These are phyloP conservation scores for Calvatia gigantea DNA, from an alignment of 768 basidiomycete species.

Conservation along the genomic window DNA sequence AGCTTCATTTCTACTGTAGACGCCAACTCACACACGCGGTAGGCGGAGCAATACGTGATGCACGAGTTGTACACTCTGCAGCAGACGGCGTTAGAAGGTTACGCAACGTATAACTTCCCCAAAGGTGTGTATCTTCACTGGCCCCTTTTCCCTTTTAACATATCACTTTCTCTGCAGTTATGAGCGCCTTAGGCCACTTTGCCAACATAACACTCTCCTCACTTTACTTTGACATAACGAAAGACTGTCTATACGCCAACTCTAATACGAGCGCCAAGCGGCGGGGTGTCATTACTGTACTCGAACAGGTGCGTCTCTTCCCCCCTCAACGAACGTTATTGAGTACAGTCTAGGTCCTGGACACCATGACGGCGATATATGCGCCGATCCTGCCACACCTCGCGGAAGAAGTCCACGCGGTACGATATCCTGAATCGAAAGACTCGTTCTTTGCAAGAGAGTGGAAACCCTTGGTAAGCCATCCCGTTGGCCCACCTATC, in stretches of 20 bases:
- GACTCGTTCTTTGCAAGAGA: conserved; percentile 64
- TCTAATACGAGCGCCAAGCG: conserved; percentile 47
- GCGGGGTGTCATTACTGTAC: conserved; percentile 62
- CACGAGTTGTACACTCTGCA: conserved; percentile 79
- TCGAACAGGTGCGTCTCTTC: conserved; percentile 53
- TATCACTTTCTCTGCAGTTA: conserved; percentile 41
- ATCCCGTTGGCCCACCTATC: neutral
- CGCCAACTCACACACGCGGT: neutral
- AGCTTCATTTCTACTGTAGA: neutral
- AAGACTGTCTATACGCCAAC: conserved; percentile 86
- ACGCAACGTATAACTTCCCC: conserved; percentile 74
- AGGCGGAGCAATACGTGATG: conserved; percentile 88
- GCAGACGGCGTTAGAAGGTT: conserved; percentile 60
- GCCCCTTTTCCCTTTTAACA: conserved; percentile 7
- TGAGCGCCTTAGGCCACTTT: conserved; percentile 71
- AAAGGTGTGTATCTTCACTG: conserved; percentile 49
- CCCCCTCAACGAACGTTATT: neutral
- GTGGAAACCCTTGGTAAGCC: conserved; percentile 72
- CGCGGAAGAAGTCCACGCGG: conserved; percentile 80
- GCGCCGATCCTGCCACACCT: conserved; percentile 90
- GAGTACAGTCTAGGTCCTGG: conserved; percentile 48
- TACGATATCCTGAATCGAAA: conserved; percentile 26
- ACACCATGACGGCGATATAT: conserved; percentile 63
- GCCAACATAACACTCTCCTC: conserved; percentile 83
- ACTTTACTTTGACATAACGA: conserved; percentile 88